phyloP scores from a whole-genome alignment of 1,139 yeast genomes.

The Lodderomyces orthopsilosis region DNA sequence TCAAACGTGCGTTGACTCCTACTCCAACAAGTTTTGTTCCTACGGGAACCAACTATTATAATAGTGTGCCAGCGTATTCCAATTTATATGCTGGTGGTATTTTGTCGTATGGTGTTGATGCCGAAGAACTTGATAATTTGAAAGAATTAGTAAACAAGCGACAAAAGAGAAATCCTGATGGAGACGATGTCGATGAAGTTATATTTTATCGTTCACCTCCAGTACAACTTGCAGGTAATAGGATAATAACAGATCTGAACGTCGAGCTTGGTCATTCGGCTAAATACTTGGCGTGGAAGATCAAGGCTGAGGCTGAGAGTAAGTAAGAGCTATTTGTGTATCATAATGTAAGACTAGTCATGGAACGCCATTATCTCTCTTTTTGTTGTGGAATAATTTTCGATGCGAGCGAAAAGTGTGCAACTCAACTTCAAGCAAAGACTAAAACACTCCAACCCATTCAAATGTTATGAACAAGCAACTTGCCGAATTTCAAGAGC shows the following conservation, averaged over 20 bases:
- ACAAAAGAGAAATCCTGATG: conserved; percentile 20
- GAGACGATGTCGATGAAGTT: conserved; percentile 35
- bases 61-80: conserved; percentile 36
- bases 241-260: conserved; percentile 35
- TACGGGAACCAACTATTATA: conserved; percentile 23
- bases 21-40: conserved; percentile 21
- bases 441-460: too few species aligned
- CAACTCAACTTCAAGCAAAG: too few species aligned
- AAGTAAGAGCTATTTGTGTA: background rate
- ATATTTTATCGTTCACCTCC: conserved; percentile 87
- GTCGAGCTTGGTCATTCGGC: conserved; percentile 63
- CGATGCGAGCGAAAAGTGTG: too few species aligned
- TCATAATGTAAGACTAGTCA: background rate
- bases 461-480: conserved; percentile 16
- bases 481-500: conserved; percentile 54
- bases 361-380: too few species aligned
- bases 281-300: conserved; percentile 67
- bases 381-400: too few species aligned
- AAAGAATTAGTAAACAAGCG: conserved; percentile 24
- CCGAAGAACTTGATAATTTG: conserved; percentile 18
- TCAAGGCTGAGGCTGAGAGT: background rate
- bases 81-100: conserved; percentile 41
- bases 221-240: conserved; percentile 45
- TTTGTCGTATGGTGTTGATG: conserved; percentile 34
- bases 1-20: conserved; percentile 23